phyloP scores from a whole-genome alignment of 2,329 filamentous ascomycete species.

The Aspergillus viridinutans region DNA sequence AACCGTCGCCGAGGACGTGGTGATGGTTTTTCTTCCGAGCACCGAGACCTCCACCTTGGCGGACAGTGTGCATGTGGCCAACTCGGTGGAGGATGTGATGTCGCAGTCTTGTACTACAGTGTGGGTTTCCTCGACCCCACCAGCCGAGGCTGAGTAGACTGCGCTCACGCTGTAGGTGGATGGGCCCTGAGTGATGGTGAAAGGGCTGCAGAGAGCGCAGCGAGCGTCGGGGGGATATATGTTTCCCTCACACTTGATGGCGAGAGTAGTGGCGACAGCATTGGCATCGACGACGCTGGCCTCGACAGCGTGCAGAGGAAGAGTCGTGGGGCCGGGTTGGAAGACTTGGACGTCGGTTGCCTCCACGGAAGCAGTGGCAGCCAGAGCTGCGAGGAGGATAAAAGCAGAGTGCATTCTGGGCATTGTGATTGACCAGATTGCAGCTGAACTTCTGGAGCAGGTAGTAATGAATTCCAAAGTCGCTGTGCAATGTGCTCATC shows the following conservation, averaged over 20 bases:
- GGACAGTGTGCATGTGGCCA: constrained; percentile 13
- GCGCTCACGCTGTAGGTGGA: constrained; percentile 15
- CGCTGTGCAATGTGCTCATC: not conserved
- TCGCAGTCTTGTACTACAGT: constrained; percentile 13
- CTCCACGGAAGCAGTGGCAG: constrained; percentile 1
- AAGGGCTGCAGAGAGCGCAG: constrained; percentile 9
- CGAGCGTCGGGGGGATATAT: not conserved
- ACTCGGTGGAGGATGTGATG: constrained; percentile 11
- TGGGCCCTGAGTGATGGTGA: constrained; percentile 17
- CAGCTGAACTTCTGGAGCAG: too few relatives aligned
- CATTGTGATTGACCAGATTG: not conserved
- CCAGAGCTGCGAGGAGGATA: not conserved
- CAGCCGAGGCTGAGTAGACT: constrained; percentile 3
- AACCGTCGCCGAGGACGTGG: constrained; percentile 1
- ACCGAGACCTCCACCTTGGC: not conserved
- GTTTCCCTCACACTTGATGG: constrained; percentile 8
- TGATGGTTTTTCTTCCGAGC: constrained; percentile 2
- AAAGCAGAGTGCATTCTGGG: not conserved
- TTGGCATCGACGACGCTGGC: constrained; percentile 16
- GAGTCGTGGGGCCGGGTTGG: constrained; percentile 2
- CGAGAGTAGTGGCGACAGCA: constrained; percentile 14
- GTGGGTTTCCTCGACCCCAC: constrained; percentile 2
- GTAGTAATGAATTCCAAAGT: not conserved
- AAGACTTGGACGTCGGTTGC: constrained; percentile 13
- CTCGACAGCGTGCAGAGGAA: constrained; percentile 1